Percentiles rank a stretch among this genome's conserved stretches.
Conservation (phyloP, 805 yeast species). For the Ogataea zsoltii region DNA sequence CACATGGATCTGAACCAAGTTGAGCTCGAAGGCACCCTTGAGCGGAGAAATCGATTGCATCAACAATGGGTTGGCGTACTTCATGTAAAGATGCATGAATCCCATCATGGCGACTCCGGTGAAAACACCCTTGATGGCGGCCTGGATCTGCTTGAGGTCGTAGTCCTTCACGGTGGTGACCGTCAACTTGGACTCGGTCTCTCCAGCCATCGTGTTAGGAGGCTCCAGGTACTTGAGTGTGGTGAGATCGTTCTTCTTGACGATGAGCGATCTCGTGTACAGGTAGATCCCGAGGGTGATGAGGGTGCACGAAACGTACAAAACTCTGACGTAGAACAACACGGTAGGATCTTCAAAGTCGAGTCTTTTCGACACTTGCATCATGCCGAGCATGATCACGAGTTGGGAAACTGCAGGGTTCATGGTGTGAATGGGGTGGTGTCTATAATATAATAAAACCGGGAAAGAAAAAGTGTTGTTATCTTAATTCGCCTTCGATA, state of each 20-base stretch:
- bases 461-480: neutral
- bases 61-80: constrained; percentile 94
- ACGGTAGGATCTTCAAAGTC: constrained; percentile 84
- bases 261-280: constrained; percentile 59
- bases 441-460: no score
- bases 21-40: constrained; percentile 86
- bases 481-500: constrained; percentile 4
- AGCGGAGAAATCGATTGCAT: constrained; percentile 92
- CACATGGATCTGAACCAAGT: constrained; percentile 87
- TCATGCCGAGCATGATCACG: constrained; percentile 90
- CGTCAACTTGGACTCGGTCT: constrained; percentile 68
- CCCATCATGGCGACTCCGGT: constrained; percentile 96
- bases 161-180: constrained; percentile 94
- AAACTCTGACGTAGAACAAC: constrained; percentile 71
- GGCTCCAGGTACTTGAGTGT: constrained; percentile 90
- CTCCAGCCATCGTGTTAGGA: constrained; percentile 76
- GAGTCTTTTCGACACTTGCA: constrained; percentile 88
- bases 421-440: constrained; percentile 42
- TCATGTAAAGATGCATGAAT: constrained; percentile 96
- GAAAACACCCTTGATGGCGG: constrained; percentile 78
- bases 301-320: constrained; percentile 66
- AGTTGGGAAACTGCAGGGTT: constrained; percentile 87
- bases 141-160: constrained; percentile 83
- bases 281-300: constrained; percentile 67
- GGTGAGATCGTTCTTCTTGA: constrained; percentile 82